Conservation (phyloP, 176 grass and related monocot species). For the Tuctoria greenei region DNA sequence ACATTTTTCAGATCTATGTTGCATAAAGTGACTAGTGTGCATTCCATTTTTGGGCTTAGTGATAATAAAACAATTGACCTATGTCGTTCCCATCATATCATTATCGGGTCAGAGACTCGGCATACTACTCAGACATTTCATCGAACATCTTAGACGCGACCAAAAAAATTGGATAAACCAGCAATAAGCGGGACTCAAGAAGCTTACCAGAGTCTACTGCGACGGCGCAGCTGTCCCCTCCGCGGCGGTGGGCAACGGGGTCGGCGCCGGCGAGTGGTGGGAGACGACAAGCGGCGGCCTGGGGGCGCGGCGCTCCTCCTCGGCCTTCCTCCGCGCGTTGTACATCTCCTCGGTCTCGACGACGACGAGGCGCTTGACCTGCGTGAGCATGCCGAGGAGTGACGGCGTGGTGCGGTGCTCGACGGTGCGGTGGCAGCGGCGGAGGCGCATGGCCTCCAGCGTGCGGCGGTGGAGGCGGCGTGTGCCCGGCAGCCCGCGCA, state of each 20-base stretch:
- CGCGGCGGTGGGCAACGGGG: neutral
- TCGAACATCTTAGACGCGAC: neutral
- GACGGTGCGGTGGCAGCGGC: conserved; percentile 85
- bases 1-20: too few relatives aligned
- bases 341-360: conserved; percentile 94
- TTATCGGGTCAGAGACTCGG: neutral
- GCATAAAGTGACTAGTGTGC: too few relatives aligned
- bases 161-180: neutral
- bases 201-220: conserved; percentile 37
- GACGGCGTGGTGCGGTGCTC: conserved; percentile 89
- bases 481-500: conserved; percentile 77
- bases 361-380: conserved; percentile 94
- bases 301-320: conserved; percentile 62
- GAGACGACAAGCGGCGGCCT: conserved; percentile 73
- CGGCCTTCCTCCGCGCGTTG: conserved; percentile 61
- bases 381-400: conserved; percentile 80
- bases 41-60: too few relatives aligned
- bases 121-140: neutral
- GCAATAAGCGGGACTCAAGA: neutral
- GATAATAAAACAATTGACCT: too few relatives aligned
- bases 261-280: conserved; percentile 29
- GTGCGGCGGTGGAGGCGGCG: conserved; percentile 90
- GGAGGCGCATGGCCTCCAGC: conserved; percentile 96
- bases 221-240: neutral
- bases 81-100: neutral